Conservation (phyloP, 2,329 filamentous ascomycete species). For the Plenodomus tracheiphilus region DNA sequence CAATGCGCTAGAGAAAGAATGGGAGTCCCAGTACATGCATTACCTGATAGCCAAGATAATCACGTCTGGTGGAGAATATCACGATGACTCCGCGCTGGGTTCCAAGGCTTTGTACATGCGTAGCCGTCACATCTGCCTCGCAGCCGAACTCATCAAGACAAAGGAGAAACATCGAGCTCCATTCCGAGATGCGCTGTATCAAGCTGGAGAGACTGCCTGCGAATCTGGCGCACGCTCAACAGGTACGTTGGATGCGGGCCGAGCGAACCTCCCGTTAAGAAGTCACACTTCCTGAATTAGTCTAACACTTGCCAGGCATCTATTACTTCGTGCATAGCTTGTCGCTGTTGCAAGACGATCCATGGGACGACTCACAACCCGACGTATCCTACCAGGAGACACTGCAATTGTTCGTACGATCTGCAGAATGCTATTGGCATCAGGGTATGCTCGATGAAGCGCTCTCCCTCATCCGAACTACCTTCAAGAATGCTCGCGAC, state of each 20-base stretch:
- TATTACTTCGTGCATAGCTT: slow-evolving; percentile 81
- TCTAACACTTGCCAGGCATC: slow-evolving; percentile 54
- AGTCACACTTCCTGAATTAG: not conserved
- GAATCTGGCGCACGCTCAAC: slow-evolving; percentile 83
- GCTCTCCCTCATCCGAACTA: slow-evolving; percentile 66
- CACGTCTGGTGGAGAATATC: slow-evolving; percentile 66
- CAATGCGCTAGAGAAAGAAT: slow-evolving; percentile 63
- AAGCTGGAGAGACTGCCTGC: slow-evolving; percentile 75
- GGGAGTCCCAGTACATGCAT: slow-evolving; percentile 66
- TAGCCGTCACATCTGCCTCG: slow-evolving; percentile 79
- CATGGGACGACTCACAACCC: slow-evolving; percentile 70
- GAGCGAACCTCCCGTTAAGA: not conserved
- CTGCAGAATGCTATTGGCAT: slow-evolving; percentile 81
- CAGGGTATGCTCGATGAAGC: slow-evolving; percentile 73
- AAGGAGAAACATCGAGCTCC: slow-evolving; percentile 63
- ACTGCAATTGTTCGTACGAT: slow-evolving; percentile 68
- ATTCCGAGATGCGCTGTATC: slow-evolving; percentile 76
- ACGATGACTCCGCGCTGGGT: slow-evolving; percentile 58
- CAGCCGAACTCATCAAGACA: slow-evolving; percentile 72
- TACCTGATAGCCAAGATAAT: slow-evolving; percentile 84
- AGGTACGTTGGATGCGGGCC: not conserved
- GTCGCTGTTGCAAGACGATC: slow-evolving; percentile 74
- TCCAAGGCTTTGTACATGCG: slow-evolving; percentile 66
- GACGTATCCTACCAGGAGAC: slow-evolving; percentile 89
- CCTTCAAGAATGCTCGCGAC: slow-evolving; percentile 71